Conservation (phyloP, 2,329 filamentous ascomycete genomes). For the Proliferodiscus dingleyae region DNA sequence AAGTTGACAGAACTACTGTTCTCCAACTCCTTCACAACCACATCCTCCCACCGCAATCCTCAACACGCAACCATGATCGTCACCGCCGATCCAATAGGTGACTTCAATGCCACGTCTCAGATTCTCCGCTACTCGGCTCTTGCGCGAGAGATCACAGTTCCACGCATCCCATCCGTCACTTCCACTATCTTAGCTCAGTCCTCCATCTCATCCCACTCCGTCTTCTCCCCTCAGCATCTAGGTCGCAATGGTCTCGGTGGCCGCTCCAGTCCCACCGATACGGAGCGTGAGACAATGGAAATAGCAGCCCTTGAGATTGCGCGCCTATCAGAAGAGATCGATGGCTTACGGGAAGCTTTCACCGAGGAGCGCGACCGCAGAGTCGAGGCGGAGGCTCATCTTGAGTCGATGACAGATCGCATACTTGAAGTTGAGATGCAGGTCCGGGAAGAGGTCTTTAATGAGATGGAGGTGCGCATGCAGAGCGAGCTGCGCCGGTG, state of each 20-base stretch:
- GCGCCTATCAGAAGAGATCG: conserved; percentile 72
- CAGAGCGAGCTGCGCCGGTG: conserved; percentile 73
- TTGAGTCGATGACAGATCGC: conserved; percentile 61
- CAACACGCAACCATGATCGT: conserved; percentile 96
- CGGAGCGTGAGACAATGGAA: conserved; percentile 70
- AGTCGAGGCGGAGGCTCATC: conserved; percentile 66
- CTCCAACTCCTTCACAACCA: conserved; percentile 66
- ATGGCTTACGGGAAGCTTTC: conserved; percentile 65
- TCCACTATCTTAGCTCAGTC: conserved; percentile 54
- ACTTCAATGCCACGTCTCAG: conserved; percentile 95
- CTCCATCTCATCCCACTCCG: conserved; percentile 23
- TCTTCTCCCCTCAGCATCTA: no score
- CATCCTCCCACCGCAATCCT: conserved; percentile 50
- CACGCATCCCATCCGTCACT: conserved; percentile 77
- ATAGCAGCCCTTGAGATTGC: conserved; percentile 76
- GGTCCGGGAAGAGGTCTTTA: conserved; percentile 82
- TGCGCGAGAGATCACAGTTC: conserved; percentile 87
- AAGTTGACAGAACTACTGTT: conserved; percentile 82
- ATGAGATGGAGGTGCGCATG: conserved; percentile 77
- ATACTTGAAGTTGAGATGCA: conserved; percentile 69
- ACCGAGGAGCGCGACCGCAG: conserved; percentile 67
- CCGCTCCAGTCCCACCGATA: conserved; percentile 32
- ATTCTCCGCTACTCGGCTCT: conserved; percentile 92
- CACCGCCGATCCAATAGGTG: conserved; percentile 84
- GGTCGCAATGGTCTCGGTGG: conserved; percentile 6